A percentile compares a stretch with the other conserved stretches of the same genome.
Conservation (phyloP, 495 filamentous ascomycete species). For the Xylaria cubensis region DNA sequence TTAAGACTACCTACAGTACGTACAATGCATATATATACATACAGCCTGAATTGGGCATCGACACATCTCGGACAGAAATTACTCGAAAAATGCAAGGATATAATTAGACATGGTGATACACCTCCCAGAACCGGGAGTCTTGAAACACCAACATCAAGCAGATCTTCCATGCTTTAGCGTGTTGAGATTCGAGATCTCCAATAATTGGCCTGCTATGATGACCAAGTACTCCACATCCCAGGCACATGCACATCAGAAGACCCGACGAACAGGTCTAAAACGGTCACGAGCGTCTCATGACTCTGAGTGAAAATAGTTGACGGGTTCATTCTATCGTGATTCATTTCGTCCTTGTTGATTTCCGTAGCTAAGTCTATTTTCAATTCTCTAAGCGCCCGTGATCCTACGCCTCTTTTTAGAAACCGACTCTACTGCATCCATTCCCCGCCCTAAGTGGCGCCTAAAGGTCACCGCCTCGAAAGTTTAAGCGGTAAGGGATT, state of each 20-base stretch:
- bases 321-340: background rate
- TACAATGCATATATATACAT: background rate
- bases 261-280: slow-evolving; percentile 8
- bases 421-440: background rate
- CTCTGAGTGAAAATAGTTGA: background rate
- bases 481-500: background rate
- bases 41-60: slow-evolving; percentile 8
- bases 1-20: background rate
- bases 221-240: background rate
- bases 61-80: slow-evolving; percentile 7
- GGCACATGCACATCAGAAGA: slow-evolving; percentile 1
- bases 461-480: background rate
- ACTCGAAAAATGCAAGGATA: background rate
- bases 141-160: slow-evolving; percentile 14
- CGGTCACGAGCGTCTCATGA: slow-evolving; percentile 6
- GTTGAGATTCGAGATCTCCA: slow-evolving; percentile 12
- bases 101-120: background rate
- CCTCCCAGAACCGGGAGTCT: background rate
- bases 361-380: slow-evolving; percentile 6
- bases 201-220: slow-evolving; percentile 7
- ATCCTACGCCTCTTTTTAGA: background rate
- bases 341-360: background rate
- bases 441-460: background rate
- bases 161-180: slow-evolving; percentile 19
- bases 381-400: slow-evolving; percentile 14